phyloP scores from a whole-genome alignment of 2,329 filamentous ascomycete genomes.

The Amphichorda felina region DNA sequence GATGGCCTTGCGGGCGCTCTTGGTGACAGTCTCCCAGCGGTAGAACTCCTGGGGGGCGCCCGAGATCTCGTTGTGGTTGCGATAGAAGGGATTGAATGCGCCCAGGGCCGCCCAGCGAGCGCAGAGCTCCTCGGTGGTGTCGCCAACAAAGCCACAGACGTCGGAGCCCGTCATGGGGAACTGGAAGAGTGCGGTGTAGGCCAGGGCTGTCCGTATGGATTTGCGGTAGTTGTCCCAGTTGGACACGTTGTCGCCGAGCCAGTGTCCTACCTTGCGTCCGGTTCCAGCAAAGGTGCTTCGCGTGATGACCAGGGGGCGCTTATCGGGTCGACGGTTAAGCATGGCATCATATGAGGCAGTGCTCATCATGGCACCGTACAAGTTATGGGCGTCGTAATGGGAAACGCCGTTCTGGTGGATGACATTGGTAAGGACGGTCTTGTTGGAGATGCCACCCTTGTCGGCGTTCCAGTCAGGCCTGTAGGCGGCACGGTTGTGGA shows the following conservation, averaged over 20 bases:
- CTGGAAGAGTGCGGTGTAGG: constrained; percentile 58
- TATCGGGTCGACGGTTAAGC: constrained; percentile 47
- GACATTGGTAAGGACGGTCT: constrained; percentile 66
- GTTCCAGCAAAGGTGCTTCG: constrained; percentile 71
- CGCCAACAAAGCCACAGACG: constrained; percentile 62
- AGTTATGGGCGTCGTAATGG: constrained; percentile 77
- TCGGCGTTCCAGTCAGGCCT: constrained; percentile 28
- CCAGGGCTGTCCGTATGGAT: constrained; percentile 66
- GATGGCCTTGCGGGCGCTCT: constrained; percentile 56
- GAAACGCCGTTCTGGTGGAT: constrained; percentile 60
- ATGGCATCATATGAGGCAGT: constrained; percentile 68
- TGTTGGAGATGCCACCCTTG: constrained; percentile 43
- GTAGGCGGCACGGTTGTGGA: constrained; percentile 57
- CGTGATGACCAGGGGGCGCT: constrained; percentile 75
- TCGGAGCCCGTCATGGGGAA: constrained; percentile 61
- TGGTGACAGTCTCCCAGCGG: constrained; percentile 49
- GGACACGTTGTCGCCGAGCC: constrained; percentile 67
- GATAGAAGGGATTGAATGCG: constrained; percentile 61
- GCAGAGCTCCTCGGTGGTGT: constrained; percentile 52
- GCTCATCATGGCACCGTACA: constrained; percentile 64
- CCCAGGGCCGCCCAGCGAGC: constrained; percentile 58
- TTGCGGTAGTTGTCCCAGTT: constrained; percentile 65
- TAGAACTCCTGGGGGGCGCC: constrained; percentile 54
- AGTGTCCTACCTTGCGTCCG: constrained; percentile 68
- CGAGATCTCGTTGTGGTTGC: constrained; percentile 49